These are phyloP conservation scores for Liquidambar formosana DNA, from an alignment of 164 flowering plant genomes.

Conservation along the genomic window DNA sequence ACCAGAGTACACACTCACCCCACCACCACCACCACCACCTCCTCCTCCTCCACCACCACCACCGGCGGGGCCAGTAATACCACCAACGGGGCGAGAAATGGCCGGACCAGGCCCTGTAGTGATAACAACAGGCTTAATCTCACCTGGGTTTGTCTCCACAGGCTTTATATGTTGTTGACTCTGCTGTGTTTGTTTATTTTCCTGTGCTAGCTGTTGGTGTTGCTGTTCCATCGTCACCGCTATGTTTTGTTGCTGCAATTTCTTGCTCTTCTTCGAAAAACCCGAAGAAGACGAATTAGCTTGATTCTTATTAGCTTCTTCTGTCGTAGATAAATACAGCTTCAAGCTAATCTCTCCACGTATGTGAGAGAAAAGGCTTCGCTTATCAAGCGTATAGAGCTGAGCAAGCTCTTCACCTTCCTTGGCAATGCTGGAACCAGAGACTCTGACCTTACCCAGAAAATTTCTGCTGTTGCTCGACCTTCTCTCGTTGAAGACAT, in stretches of 20 bases:
- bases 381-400: constrained; percentile 51
- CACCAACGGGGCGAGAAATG: constrained; percentile 11
- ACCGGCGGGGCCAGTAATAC: constrained; percentile 4
- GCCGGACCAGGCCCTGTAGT: constrained; percentile 31
- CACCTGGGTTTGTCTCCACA: constrained; percentile 27
- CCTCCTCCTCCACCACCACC: constrained; percentile 26
- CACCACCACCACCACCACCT: constrained; percentile 23
- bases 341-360: constrained; percentile 60
- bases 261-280: constrained; percentile 42
- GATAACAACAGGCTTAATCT: constrained; percentile 49
- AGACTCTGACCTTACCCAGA: constrained; percentile 50
- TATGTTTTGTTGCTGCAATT: constrained; percentile 23
- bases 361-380: constrained; percentile 61
- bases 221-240: constrained; percentile 24
- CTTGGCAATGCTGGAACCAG: constrained; percentile 39
- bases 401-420: constrained; percentile 42
- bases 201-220: constrained; percentile 20
- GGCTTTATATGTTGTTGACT: constrained; percentile 27
- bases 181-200: constrained; percentile 17
- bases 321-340: constrained; percentile 37
- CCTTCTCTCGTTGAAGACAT: constrained; percentile 51
- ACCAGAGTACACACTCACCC: constrained; percentile 12
- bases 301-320: no score
- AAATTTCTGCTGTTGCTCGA: constrained; percentile 54
- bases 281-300: constrained; percentile 5